Conservation (phyloP, 2,329 filamentous ascomycete genomes). For the Exophiala phaeomuriformis region DNA sequence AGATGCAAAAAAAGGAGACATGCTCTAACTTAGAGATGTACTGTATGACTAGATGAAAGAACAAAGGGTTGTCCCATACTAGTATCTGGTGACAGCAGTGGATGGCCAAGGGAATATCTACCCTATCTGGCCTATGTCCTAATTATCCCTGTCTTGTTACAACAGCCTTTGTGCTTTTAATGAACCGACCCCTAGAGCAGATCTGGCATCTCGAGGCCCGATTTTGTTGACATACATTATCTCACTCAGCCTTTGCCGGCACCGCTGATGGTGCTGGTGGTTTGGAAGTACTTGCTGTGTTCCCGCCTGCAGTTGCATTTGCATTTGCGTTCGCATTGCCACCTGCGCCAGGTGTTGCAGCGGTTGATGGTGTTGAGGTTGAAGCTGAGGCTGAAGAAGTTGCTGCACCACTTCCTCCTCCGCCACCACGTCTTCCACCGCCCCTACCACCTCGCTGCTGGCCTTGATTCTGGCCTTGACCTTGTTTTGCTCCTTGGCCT, state of each 20-base stretch:
- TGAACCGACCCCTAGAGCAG: too few relatives aligned
- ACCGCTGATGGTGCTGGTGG: not conserved
- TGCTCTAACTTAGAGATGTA: too few relatives aligned
- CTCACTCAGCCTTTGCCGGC: constrained; percentile 3
- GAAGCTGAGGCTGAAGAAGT: not conserved
- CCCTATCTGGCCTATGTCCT: too few relatives aligned
- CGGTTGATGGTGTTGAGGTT: not conserved
- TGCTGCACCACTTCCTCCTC: constrained; percentile 14
- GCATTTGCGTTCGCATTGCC: constrained; percentile 1
- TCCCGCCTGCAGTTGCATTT: not conserved
- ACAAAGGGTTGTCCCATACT: too few relatives aligned
- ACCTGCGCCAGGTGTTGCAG: constrained; percentile 4
- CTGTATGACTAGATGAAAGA: too few relatives aligned
- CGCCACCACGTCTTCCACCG: constrained; percentile 20
- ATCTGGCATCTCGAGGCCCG: too few relatives aligned
- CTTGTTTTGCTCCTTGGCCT: not conserved
- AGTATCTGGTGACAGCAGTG: too few relatives aligned
- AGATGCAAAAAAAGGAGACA: too few relatives aligned
- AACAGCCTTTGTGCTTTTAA: too few relatives aligned
- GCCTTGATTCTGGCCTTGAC: not conserved
- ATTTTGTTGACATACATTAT: not conserved
- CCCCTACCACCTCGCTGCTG: constrained; percentile 2
- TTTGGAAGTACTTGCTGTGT: not conserved
- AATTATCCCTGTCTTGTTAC: too few relatives aligned
- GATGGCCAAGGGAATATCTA: too few relatives aligned